Evolutionary conservation across 2,329 filamentous ascomycete genomes (phyloP).

Genomic region (Ambrosiella xylebori): DNA sequence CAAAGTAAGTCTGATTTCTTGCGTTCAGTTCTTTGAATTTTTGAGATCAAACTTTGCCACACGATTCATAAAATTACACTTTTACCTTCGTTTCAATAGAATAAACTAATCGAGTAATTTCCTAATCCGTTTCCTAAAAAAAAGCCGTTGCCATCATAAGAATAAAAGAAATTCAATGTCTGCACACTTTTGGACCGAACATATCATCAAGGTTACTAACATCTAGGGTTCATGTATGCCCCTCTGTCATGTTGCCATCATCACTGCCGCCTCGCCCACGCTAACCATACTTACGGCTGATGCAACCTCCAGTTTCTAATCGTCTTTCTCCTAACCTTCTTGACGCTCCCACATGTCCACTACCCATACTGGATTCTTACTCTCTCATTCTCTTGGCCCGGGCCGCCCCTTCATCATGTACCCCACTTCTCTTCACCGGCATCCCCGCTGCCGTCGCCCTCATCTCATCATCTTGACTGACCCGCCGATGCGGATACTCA

Average conservation of each 20-base stretch:
- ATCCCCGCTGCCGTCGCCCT: slow-evolving; percentile 54
- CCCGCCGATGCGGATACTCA: slow-evolving; percentile 77
- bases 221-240: neutral
- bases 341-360: neutral
- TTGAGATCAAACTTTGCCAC: too few species aligned
- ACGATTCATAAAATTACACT: too few species aligned
- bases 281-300: too few species aligned
- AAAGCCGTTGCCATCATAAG: neutral
- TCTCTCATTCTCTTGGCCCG: slow-evolving; percentile 49
- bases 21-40: too few species aligned
- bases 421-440: slow-evolving; percentile 79
- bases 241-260: neutral
- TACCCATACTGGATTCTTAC: neutral
- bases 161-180: neutral
- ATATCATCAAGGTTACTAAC: neutral
- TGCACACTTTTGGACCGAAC: neutral
- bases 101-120: slow-evolving; percentile 4
- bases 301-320: too few species aligned
- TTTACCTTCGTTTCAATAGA: neutral
- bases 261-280: too few species aligned
- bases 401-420: slow-evolving; percentile 64
- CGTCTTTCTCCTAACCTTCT: too few species aligned
- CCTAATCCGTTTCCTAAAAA: neutral
- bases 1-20: too few species aligned
- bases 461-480: slow-evolving; percentile 91